Evolutionary conservation across 768 basidiomycete species (phyloP), one percentile per base, ranked within the genome.

Genomic region (Lactarius psammicola): DNA sequence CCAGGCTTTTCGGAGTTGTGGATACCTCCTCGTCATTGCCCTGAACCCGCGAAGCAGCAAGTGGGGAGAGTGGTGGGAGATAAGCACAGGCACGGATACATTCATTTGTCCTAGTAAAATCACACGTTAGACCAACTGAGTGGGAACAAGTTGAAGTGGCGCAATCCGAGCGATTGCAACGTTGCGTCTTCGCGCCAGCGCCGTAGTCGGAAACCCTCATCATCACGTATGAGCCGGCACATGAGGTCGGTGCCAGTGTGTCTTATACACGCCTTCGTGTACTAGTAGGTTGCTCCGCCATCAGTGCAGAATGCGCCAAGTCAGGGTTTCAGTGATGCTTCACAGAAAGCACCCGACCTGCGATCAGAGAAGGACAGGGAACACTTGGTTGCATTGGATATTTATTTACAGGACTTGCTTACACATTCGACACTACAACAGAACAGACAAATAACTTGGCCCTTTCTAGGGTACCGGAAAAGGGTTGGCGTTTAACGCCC

Each of bases 1-100:
- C 66, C 62, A 63, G 62, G 17, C 61, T 62, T 63, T 42, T 56
- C 61, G 66, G 66, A 59, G 57, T 67, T 63, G 57, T 44, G 11
- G 30, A 28, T 30, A 18, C 18, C 58, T n/a, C 26, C 46, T 66
- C 66, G 66, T 67, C 66, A 67, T 67, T 17, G 56, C 66, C 66
- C 57, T 58, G 34, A 46, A 33, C 66, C 61, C 56, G 40, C 26
- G 33, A 53, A 40, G 33, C 55, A 26, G 18, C 20, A 15, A 15
- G 17, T 26, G 53, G n/a, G 13, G n/a, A 44, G 51, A 38, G 15
- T 38, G 23, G 60, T 3, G n/a, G 33, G 66, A 49, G 65, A 67
- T 67, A 67, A 67, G 66, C 33, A 62, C 38, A 15, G 58, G 13
- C 26, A 40, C 44, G 38, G 33, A 62, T 58, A 66, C 3, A 38